Evolutionary conservation across 768 basidiomycete species (phyloP).

Genomic region (Jaapia argillacea): DNA sequence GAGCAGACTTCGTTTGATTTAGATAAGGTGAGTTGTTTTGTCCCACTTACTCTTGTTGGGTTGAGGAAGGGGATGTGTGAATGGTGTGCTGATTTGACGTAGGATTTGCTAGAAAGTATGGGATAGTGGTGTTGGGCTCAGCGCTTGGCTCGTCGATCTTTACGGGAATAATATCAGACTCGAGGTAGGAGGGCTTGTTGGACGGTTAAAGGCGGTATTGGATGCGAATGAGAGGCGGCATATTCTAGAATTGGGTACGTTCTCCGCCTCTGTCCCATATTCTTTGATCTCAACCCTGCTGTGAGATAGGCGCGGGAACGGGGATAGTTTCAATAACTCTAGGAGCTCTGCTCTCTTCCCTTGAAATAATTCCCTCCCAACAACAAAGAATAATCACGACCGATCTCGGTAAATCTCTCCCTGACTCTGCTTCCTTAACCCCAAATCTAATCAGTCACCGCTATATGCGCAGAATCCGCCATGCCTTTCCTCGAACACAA

Average conservation of each 20-base stretch:
- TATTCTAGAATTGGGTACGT: slow-evolving; percentile 65
- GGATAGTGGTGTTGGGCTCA: slow-evolving; percentile 87
- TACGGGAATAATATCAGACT: slow-evolving; percentile 9
- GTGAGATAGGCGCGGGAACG: slow-evolving; percentile 64
- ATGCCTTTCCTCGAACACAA: slow-evolving; percentile 73
- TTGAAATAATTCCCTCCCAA: too few species aligned
- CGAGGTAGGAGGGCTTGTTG: slow-evolving; percentile 6
- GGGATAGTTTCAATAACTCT: slow-evolving; percentile 71
- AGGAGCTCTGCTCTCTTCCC: slow-evolving; percentile 35
- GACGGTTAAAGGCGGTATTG: slow-evolving; percentile 23
- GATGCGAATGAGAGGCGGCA: slow-evolving; percentile 28
- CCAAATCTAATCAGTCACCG: neutral
- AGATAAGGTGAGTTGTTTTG: slow-evolving; percentile 60
- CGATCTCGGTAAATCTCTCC: slow-evolving; percentile 54
- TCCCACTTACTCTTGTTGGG: neutral
- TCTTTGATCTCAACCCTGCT: neutral
- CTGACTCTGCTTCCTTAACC: neutral
- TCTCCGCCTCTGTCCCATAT: neutral
- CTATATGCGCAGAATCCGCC: slow-evolving; percentile 51
- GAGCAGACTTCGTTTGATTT: slow-evolving; percentile 89
- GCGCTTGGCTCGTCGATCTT: slow-evolving; percentile 58
- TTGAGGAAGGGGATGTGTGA: neutral
- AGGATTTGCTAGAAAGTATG: slow-evolving; percentile 72
- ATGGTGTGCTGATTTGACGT: slow-evolving; percentile 8
- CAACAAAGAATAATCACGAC: slow-evolving; percentile 53